These are phyloP conservation scores for Massospora cicadina DNA, from an alignment of 371 early-diverging fungal genomes.

Conservation along the genomic window DNA sequence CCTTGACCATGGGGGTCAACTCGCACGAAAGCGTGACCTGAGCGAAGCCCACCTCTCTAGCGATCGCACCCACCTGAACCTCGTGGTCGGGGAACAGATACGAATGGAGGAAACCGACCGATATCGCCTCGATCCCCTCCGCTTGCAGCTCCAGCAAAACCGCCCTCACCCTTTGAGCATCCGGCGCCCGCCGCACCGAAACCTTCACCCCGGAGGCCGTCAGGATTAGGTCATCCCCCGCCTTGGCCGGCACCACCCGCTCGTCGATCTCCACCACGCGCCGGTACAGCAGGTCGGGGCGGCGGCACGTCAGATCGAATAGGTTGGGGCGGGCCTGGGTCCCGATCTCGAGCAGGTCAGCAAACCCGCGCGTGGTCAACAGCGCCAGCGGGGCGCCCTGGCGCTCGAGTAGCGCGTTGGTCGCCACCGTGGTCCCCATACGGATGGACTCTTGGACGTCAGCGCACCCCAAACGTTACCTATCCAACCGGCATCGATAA, in stretches of 20 bases:
- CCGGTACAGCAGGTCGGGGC: constrained; percentile 72
- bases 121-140: constrained; percentile 65
- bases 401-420: constrained; percentile 80
- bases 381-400: constrained; percentile 78
- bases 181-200: constrained; percentile 41
- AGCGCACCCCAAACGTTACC: not conserved
- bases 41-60: constrained; percentile 55
- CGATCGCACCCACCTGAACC: constrained; percentile 40
- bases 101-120: constrained; percentile 83
- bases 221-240: constrained; percentile 20
- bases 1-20: constrained; percentile 84
- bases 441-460: constrained; percentile 48
- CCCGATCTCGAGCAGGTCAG: constrained; percentile 46
- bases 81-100: constrained; percentile 86
- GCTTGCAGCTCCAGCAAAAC: constrained; percentile 39
- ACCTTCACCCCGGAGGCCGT: constrained; percentile 83
- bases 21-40: constrained; percentile 68
- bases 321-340: constrained; percentile 84
- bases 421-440: constrained; percentile 96
- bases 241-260: constrained; percentile 18
- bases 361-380: constrained; percentile 81
- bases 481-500: not conserved
- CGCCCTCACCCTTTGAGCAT: constrained; percentile 26
- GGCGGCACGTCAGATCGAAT: constrained; percentile 71
- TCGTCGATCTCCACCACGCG: constrained; percentile 78